Percentiles rank a stretch among this genome's conserved stretches.
These are phyloP conservation scores for Sechiopsis laciniata DNA, from an alignment of 306 rosid genomes.

Conservation along the genomic window DNA sequence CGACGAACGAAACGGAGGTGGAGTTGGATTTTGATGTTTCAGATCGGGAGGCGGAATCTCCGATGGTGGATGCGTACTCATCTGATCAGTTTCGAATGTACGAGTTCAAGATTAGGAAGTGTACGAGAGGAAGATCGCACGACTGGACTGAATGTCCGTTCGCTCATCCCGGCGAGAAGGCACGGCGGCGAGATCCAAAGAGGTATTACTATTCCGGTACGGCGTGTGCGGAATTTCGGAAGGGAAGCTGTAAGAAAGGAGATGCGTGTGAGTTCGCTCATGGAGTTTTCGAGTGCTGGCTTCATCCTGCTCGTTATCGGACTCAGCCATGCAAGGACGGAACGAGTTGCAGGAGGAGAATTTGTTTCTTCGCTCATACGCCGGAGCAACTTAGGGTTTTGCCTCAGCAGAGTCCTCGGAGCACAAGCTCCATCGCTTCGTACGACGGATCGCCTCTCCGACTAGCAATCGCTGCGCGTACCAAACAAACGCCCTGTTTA, in stretches of 20 bases:
- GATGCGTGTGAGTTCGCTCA: slow-evolving; percentile 87
- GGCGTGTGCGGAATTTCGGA: slow-evolving; percentile 89
- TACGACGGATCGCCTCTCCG: slow-evolving; percentile 32
- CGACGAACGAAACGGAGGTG: slow-evolving; percentile 40
- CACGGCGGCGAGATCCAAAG: slow-evolving; percentile 94
- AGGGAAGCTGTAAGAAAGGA: slow-evolving; percentile 72
- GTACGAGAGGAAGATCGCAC: slow-evolving; percentile 84
- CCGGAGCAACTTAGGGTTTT: slow-evolving; percentile 75
- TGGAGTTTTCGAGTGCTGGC: slow-evolving; percentile 98
- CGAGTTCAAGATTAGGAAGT: slow-evolving; percentile 78
- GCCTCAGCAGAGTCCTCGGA: slow-evolving; percentile 58
- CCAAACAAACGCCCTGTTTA: slow-evolving; percentile 33
- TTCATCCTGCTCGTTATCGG: slow-evolving; percentile 86
- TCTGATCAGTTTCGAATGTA: slow-evolving; percentile 90
- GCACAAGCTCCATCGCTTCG: slow-evolving; percentile 29
- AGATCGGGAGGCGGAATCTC: slow-evolving; percentile 34
- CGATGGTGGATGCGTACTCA: slow-evolving; percentile 50
- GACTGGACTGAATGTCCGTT: slow-evolving; percentile 99
- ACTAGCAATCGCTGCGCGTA: slow-evolving; percentile 37
- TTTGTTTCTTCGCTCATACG: slow-evolving; percentile 91
- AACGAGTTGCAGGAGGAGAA: slow-evolving; percentile 64
- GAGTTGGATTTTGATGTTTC: slow-evolving; percentile 54
- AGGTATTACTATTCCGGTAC: slow-evolving; percentile 80
- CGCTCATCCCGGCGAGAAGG: slow-evolving; percentile 98
- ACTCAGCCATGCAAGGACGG: slow-evolving; percentile 98